A percentile compares a stretch with the other conserved stretches of the same genome.
Conservation (phyloP, 163 green algal genomes). For the Prototheca wickerhamii region DNA sequence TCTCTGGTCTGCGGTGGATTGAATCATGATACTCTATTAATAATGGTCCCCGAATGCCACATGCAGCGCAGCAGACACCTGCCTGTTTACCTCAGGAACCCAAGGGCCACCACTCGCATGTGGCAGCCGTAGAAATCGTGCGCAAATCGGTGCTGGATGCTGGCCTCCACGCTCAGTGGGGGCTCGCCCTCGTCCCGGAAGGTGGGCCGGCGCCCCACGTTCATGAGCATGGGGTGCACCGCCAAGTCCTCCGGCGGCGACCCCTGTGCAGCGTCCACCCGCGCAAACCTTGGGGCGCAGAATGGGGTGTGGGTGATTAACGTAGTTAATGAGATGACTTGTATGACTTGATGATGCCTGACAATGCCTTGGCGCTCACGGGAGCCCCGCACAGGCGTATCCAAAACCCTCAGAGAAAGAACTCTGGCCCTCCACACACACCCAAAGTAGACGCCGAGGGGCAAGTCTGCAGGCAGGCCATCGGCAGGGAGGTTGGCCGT, state of each 20-base stretch:
- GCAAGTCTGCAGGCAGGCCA: conserved; percentile 35
- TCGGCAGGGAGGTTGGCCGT: conserved; percentile 82
- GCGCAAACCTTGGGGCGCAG: conserved; percentile 45
- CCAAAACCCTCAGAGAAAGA: too few relatives aligned
- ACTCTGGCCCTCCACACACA: conserved; percentile 20
- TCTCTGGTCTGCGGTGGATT: conserved; percentile 34
- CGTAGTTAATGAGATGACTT: neutral
- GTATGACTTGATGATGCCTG: too few relatives aligned
- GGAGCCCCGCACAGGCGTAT: too few relatives aligned
- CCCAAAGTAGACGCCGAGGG: conserved; percentile 82
- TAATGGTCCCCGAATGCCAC: neutral
- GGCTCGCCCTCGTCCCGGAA: conserved; percentile 37
- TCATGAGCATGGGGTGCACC: conserved; percentile 80
- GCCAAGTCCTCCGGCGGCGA: conserved; percentile 28
- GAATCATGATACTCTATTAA: neutral
- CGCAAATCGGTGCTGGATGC: conserved; percentile 67
- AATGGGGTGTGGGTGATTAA: neutral
- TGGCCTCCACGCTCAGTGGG: conserved; percentile 60
- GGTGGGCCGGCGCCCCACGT: conserved; percentile 72
- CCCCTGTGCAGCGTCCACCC: conserved; percentile 31
- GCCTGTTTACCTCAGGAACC: conserved; percentile 54
- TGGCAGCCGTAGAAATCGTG: conserved; percentile 54
- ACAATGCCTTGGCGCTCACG: too few relatives aligned
- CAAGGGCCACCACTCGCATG: conserved; percentile 46
- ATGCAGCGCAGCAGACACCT: neutral